Evolutionary conservation across 257 asterid genomes (phyloP).

Genomic region (Solanum phureja): DNA sequence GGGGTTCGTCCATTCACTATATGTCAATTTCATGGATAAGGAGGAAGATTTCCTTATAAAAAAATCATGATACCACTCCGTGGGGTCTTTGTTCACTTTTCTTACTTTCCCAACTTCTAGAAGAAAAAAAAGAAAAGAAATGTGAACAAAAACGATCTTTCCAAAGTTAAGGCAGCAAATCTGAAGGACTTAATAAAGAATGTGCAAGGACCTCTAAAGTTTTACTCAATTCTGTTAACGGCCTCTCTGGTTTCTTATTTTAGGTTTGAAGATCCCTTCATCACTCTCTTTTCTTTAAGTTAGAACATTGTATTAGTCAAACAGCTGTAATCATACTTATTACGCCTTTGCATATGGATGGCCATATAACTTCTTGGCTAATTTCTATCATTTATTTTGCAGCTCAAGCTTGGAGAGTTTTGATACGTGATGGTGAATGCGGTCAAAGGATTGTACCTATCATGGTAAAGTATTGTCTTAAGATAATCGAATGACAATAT

Average conservation of each 20-base stretch:
- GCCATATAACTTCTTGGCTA: neutral
- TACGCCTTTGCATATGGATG: neutral
- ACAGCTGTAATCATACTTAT: neutral
- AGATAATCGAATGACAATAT: neutral
- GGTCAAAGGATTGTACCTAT: conserved; percentile 49
- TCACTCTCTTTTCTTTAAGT: neutral
- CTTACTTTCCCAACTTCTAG: neutral
- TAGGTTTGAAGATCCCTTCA: neutral
- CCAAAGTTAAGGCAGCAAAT: neutral
- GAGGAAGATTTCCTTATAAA: neutral
- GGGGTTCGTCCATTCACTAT: neutral
- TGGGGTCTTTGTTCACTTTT: neutral
- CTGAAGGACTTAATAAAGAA: neutral
- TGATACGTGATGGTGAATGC: conserved; percentile 53
- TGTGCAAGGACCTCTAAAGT: neutral
- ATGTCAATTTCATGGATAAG: neutral
- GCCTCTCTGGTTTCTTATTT: neutral
- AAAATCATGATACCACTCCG: neutral
- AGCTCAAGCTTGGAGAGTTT: conserved; percentile 8
- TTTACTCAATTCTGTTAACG: neutral
- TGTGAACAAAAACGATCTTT: neutral
- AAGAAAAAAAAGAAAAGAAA: neutral
- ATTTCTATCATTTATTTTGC: neutral
- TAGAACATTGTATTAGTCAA: neutral
- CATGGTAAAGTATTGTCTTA: conserved; percentile 40